Evolutionary conservation across 2,329 filamentous ascomycete species (phyloP).

Genomic region (Penicillium sp.): DNA sequence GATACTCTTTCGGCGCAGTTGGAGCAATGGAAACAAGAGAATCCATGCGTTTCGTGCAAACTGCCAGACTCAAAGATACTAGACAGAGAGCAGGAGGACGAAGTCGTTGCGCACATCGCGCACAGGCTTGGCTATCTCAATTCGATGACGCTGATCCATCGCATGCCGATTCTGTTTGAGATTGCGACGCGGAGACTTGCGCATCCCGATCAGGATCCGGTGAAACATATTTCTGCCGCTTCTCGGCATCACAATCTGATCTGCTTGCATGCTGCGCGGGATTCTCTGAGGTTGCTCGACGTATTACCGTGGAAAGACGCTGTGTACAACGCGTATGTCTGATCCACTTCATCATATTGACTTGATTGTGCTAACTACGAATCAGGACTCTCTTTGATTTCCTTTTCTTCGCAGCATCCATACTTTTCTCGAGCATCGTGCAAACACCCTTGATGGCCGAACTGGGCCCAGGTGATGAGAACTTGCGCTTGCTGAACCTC

Average conservation of each 20-base stretch:
- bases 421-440: constrained; percentile 86
- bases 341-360: not conserved
- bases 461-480: constrained; percentile 59
- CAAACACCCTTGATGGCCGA: constrained; percentile 82
- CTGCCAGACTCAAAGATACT: constrained; percentile 84
- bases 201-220: constrained; percentile 65
- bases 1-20: constrained; percentile 80
- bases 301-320: constrained; percentile 93
- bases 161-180: constrained; percentile 90
- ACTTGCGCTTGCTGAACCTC: constrained; percentile 79
- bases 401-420: constrained; percentile 86
- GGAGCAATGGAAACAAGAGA: constrained; percentile 87
- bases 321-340: constrained; percentile 79
- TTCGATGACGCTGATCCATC: constrained; percentile 89
- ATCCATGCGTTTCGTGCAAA: constrained; percentile 69
- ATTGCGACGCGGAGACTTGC: constrained; percentile 26
- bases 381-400: constrained; percentile 81
- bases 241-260: constrained; percentile 84
- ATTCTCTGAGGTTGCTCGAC: constrained; percentile 85
- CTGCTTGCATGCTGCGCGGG: constrained; percentile 82
- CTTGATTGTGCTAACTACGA: not conserved
- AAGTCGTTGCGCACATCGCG: constrained; percentile 85
- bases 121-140: constrained; percentile 95
- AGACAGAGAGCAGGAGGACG: constrained; percentile 70
- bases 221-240: constrained; percentile 37